Conservation (phyloP, 345 rosid species). For the Populus pruinosa region DNA sequence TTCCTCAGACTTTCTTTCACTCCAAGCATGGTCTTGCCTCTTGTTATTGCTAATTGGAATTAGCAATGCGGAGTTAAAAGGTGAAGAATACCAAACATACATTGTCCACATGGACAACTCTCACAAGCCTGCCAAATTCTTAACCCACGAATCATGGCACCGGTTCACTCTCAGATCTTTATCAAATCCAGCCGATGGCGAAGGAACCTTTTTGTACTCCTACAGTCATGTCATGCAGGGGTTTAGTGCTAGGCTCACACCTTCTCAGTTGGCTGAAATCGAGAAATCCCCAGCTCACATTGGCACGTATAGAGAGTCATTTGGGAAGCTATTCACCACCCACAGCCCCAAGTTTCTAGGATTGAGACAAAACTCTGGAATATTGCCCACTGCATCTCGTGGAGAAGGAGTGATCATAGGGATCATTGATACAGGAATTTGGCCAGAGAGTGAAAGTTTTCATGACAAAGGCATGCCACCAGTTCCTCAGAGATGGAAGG, state of each 20-base stretch:
- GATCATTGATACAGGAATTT: constrained; percentile 20
- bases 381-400: constrained; percentile 7
- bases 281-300: constrained; percentile 42
- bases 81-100: constrained; percentile 24
- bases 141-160: constrained; percentile 33
- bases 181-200: constrained; percentile 8
- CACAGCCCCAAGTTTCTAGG: constrained; percentile 41
- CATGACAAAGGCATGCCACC: constrained; percentile 11
- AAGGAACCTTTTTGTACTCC: constrained; percentile 28
- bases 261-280: constrained; percentile 32
- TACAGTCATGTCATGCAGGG: constrained; percentile 43
- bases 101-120: constrained; percentile 38
- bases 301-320: constrained; percentile 31
- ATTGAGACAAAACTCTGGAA: constrained; percentile 1
- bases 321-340: constrained; percentile 39
- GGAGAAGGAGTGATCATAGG: constrained; percentile 20
- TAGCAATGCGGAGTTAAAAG: constrained; percentile 1
- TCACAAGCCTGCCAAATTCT: constrained; percentile 33
- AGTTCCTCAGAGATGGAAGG: constrained; percentile 16
- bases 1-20: neutral
- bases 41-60: constrained; percentile 4
- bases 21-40: neutral
- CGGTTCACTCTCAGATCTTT: constrained; percentile 12
- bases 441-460: constrained; percentile 23
- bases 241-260: constrained; percentile 48